A percentile compares a stretch with the other conserved stretches of the same genome.
Evolutionary conservation across 2,329 filamentous ascomycete genomes (phyloP).

Genomic region (Diaporthe citrichinensis): DNA sequence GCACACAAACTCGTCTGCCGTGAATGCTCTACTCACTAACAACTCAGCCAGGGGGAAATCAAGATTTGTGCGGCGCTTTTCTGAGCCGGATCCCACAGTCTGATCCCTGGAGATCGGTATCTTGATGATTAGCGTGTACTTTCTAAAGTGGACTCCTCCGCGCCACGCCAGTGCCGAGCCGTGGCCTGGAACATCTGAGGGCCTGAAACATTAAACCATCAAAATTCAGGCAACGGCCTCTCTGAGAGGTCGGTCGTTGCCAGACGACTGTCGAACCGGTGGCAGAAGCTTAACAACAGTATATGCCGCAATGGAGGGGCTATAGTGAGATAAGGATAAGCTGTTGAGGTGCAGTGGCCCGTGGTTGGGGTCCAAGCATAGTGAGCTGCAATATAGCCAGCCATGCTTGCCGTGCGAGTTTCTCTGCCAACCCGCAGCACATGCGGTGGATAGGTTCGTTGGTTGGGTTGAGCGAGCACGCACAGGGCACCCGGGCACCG

Average conservation of each 20-base stretch:
- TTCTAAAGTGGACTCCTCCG: background rate
- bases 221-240: background rate
- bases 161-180: background rate
- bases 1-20: constrained; percentile 5
- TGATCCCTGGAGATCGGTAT: constrained; percentile 24
- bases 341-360: background rate
- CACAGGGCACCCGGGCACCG: constrained; percentile 16
- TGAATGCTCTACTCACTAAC: background rate
- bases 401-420: constrained; percentile 1
- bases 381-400: background rate
- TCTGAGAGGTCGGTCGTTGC: background rate
- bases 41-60: background rate
- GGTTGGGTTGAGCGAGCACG: background rate
- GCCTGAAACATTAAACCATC: constrained; percentile 23
- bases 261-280: background rate
- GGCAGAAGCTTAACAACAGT: constrained; percentile 1
- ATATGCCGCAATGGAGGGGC: constrained; percentile 9
- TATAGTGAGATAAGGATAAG: background rate
- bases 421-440: background rate
- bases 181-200: background rate
- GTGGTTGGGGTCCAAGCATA: background rate
- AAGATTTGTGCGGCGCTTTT: background rate
- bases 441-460: background rate
- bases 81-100: constrained; percentile 9
- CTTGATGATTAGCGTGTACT: constrained; percentile 6